Conservation (phyloP, 2,329 filamentous ascomycete genomes). For the Alternaria metachromatica region DNA sequence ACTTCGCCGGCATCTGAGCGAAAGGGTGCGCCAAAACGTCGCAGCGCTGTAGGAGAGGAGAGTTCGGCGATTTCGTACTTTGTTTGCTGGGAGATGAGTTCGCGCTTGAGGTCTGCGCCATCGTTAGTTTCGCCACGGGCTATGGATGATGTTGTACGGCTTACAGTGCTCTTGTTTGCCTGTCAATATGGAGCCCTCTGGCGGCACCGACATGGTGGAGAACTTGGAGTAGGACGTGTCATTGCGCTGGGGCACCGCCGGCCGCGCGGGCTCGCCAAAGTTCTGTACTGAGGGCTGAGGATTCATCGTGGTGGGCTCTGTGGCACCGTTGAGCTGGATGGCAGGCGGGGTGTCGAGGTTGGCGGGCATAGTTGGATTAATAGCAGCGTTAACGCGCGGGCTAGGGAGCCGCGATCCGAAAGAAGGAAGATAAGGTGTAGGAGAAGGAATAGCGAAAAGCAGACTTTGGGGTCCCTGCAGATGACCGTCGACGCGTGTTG, state of each 20-base stretch:
- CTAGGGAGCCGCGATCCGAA: constrained; percentile 10
- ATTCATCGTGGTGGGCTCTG: constrained; percentile 41
- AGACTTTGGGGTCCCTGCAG: constrained; percentile 5
- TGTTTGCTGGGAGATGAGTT: constrained; percentile 89
- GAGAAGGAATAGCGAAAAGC: constrained; percentile 6
- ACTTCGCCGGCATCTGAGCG: constrained; percentile 91
- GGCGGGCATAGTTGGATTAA: constrained; percentile 34
- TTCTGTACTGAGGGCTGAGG: constrained; percentile 26
- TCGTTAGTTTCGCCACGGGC: constrained; percentile 10
- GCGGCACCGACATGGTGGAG: constrained; percentile 56
- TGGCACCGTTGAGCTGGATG: constrained; percentile 42
- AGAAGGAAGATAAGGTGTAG: constrained; percentile 4
- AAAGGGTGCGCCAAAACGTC: constrained; percentile 95
- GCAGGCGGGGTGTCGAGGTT: constrained; percentile 29
- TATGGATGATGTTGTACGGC: constrained; percentile 35
- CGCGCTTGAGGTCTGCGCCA: constrained; percentile 83
- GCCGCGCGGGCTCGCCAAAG: constrained; percentile 30
- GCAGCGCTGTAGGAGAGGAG: constrained; percentile 91
- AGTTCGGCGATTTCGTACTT: constrained; percentile 90
- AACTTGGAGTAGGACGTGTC: constrained; percentile 47
- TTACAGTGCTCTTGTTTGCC: constrained; percentile 98
- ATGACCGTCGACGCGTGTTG: constrained; percentile 34
- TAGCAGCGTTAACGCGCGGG: constrained; percentile 7
- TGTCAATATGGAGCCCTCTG: constrained; percentile 72
- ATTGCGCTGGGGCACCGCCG: constrained; percentile 24